A percentile compares a stretch with the other conserved stretches of the same genome.
These are phyloP conservation scores for Earliella scabrosa DNA, from an alignment of 1,284 basidiomycete genomes.

Conservation along the genomic window DNA sequence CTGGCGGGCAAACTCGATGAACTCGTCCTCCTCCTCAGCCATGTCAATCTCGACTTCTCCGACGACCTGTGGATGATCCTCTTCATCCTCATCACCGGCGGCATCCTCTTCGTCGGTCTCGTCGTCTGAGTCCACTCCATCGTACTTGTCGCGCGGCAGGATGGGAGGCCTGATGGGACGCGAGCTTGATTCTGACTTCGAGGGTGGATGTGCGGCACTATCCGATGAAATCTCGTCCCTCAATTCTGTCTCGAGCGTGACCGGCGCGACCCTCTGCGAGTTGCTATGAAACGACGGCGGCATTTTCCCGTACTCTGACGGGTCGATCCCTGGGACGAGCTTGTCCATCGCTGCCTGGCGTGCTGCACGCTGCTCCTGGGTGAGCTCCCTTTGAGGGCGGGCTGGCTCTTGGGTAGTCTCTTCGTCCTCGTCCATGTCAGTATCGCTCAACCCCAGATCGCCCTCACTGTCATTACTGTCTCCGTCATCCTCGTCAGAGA, in stretches of 20 bases:
- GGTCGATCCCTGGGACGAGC: conserved; percentile 70
- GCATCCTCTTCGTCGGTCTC: conserved; percentile 69
- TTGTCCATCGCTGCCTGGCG: conserved; percentile 69
- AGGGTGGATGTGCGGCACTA: conserved; percentile 2
- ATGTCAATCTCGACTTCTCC: conserved; percentile 88
- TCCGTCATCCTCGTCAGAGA: conserved; percentile 58
- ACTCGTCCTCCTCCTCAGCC: conserved; percentile 89
- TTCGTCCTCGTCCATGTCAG: conserved; percentile 3
- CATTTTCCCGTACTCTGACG: conserved; percentile 82
- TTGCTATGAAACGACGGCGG: conserved; percentile 68
- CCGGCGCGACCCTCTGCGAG: conserved; percentile 68
- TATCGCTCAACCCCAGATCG: not conserved
- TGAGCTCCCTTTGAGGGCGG: not conserved
- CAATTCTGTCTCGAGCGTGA: conserved; percentile 50
- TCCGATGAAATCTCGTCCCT: conserved; percentile 31
- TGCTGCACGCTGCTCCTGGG: conserved; percentile 38
- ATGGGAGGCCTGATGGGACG: conserved; percentile 73
- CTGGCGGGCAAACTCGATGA: conserved; percentile 90
- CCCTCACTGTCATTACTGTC: conserved; percentile 24
- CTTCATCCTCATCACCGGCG: conserved; percentile 67
- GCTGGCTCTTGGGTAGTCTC: not conserved
- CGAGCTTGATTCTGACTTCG: conserved; percentile 21
- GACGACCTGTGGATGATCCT: conserved; percentile 77
- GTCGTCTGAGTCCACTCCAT: conserved; percentile 87
- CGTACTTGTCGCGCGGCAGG: conserved; percentile 78